Evolutionary conservation across 805 yeast genomes (phyloP), one percentile per base, ranked within the genome.

Genomic region (Pichia phayaonensis): DNA sequence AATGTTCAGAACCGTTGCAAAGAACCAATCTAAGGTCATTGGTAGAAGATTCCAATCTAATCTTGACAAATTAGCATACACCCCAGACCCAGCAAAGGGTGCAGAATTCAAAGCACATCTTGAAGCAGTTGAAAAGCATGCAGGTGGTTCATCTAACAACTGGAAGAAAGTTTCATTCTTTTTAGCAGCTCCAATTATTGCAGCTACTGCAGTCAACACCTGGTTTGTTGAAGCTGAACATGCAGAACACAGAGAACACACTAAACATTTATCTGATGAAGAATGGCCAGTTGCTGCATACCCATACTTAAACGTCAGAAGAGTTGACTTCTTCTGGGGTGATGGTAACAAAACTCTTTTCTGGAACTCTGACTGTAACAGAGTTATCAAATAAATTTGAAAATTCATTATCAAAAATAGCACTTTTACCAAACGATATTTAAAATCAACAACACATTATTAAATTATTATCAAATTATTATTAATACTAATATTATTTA

Each of bases 281-380:
- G 95, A 90, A 67, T 87, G 96, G 90, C 97, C 97, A 65, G 73
- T 70, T 55, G 94, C 86, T 72, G 39, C 42, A 39, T 87, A 87
- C 76, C 90, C 83, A 62, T 94, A 81, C 81, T 90, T 85, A 78
- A 94, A 94, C 79, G 70, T 90, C 62, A 88, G 98, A 81, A 68
- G 70, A 67, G 84, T 81, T 70, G 83, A 86, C 68, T 92, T 80
- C 80, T 92, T 90, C 84, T 94, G 98, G 98, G 99, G 99, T 67
- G 92, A 94, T 68, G 98, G 99, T 69, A 96, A 90, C 78, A 83
- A 87, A 80, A 89, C 98, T 56, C 74, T 85, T 67, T 94, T 94
- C 86, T 94, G 99, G 99, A 89, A 89, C 77, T 77, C 87, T 48
- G 86, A 81, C 63, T 79, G 86, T 67, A 92, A 92, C 86, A 88